Conservation (phyloP, 2,329 filamentous ascomycete species). For the Monascus ruber region DNA sequence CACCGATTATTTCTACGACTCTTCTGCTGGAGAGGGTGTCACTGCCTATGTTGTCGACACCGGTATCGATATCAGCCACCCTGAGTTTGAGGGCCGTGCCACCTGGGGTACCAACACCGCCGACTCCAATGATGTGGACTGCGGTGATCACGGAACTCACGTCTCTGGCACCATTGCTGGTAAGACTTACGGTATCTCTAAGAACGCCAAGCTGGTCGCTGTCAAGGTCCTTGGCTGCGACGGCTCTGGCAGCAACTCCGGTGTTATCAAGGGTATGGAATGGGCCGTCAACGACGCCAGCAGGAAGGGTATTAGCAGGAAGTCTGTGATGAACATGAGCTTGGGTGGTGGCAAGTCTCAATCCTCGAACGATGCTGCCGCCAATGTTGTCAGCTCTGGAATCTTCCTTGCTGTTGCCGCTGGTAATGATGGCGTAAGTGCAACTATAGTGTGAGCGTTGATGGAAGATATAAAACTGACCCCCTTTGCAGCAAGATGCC, state of each 20-base stretch:
- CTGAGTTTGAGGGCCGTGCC: constrained; percentile 28
- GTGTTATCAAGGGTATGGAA: constrained; percentile 40
- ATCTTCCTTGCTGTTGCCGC: constrained; percentile 32
- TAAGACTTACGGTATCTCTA: constrained; percentile 26
- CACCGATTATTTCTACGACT: constrained; percentile 25
- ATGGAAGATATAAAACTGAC: background rate
- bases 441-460: background rate
- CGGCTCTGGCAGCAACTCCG: constrained; percentile 30
- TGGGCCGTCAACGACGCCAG: constrained; percentile 24
- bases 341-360: constrained; percentile 23
- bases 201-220: constrained; percentile 28
- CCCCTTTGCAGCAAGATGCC: constrained; percentile 16
- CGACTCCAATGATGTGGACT: constrained; percentile 13
- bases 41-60: constrained; percentile 29
- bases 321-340: constrained; percentile 25
- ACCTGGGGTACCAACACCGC: constrained; percentile 22
- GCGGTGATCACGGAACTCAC: constrained; percentile 29
- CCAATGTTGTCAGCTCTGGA: constrained; percentile 23
- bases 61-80: constrained; percentile 23
- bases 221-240: constrained; percentile 40
- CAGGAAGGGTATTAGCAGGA: constrained; percentile 15
- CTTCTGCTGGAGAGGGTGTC: constrained; percentile 21
- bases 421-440: constrained; percentile 24
- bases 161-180: constrained; percentile 26
- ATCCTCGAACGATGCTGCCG: constrained; percentile 29